A percentile compares a stretch with the other conserved stretches of the same genome.
phyloP scores from a whole-genome alignment of 1,284 basidiomycete genomes.

The Fistulinella staudtii region DNA sequence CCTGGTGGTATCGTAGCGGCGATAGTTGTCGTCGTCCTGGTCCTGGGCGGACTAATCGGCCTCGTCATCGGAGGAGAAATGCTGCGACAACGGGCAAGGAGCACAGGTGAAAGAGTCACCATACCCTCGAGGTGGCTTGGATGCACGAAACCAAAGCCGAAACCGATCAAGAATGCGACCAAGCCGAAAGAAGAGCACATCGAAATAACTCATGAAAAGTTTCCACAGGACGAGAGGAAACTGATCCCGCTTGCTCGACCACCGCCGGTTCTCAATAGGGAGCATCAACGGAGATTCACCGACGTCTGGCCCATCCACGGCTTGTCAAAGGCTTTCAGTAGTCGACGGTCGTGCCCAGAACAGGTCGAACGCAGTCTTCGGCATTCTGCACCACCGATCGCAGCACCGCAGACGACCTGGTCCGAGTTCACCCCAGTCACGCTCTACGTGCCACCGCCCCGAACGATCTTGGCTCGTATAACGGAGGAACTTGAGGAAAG shows the following conservation, averaged over 20 bases:
- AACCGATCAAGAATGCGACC: neutral
- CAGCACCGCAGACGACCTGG: slow-evolving; percentile 28
- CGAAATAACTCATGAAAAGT: slow-evolving; percentile 4
- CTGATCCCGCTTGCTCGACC: slow-evolving; percentile 15
- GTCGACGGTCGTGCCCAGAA: slow-evolving; percentile 7
- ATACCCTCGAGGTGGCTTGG: slow-evolving; percentile 1
- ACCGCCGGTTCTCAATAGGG: slow-evolving; percentile 10
- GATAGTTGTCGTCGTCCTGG: slow-evolving; percentile 22
- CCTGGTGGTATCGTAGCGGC: slow-evolving; percentile 26
- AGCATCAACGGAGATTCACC: slow-evolving; percentile 13
- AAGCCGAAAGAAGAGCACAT: neutral
- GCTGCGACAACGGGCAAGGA: slow-evolving; percentile 23
- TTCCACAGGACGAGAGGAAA: slow-evolving; percentile 15
- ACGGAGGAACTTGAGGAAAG: slow-evolving; percentile 29
- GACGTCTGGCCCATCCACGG: slow-evolving; percentile 24
- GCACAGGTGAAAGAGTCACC: neutral
- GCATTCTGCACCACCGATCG: neutral
- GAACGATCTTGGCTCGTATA: slow-evolving; percentile 24
- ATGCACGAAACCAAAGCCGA: slow-evolving; percentile 7
- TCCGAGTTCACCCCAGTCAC: slow-evolving; percentile 26
- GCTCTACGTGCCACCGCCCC: slow-evolving; percentile 19
- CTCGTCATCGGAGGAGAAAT: slow-evolving; percentile 26
- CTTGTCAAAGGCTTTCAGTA: slow-evolving; percentile 15
- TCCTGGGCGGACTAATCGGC: slow-evolving; percentile 27
- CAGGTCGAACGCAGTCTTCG: slow-evolving; percentile 1